Conservation (phyloP, 1,284 basidiomycete species). For the Athelia psychrophila region DNA sequence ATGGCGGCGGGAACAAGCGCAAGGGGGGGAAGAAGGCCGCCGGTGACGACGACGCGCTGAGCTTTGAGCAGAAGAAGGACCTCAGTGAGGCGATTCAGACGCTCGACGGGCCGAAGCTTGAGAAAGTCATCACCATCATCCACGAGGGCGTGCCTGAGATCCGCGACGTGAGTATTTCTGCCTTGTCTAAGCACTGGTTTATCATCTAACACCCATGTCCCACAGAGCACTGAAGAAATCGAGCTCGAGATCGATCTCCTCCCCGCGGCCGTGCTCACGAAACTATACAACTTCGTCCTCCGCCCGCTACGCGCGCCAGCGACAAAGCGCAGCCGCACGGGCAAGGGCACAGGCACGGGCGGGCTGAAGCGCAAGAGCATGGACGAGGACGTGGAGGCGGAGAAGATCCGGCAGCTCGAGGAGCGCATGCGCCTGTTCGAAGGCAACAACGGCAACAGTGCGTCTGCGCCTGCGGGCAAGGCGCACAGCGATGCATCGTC, state of each 20-base stretch:
- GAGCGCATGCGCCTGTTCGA: constrained; percentile 78
- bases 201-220: constrained; percentile 11
- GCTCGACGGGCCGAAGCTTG: constrained; percentile 75
- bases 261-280: constrained; percentile 79
- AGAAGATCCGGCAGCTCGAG: constrained; percentile 88
- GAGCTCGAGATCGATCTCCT: constrained; percentile 94
- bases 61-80: constrained; percentile 95
- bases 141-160: constrained; percentile 88
- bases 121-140: constrained; percentile 89
- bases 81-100: constrained; percentile 87
- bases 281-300: constrained; percentile 92
- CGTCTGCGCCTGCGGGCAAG: constrained; percentile 29
- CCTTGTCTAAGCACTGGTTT: constrained; percentile 5
- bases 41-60: constrained; percentile 67
- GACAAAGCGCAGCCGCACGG: constrained; percentile 63
- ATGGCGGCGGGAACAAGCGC: neutral
- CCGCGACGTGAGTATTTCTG: constrained; percentile 67
- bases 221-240: constrained; percentile 90
- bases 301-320: constrained; percentile 61
- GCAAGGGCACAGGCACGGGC: constrained; percentile 80
- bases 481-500: constrained; percentile 71
- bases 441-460: constrained; percentile 35
- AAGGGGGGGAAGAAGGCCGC: constrained; percentile 32
- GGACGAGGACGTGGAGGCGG: constrained; percentile 86
- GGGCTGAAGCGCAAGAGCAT: constrained; percentile 89